Percentiles rank a stretch among this genome's conserved stretches.
phyloP scores from a whole-genome alignment of 2,329 filamentous ascomycete genomes.

The Tolypocladium tropicale region DNA sequence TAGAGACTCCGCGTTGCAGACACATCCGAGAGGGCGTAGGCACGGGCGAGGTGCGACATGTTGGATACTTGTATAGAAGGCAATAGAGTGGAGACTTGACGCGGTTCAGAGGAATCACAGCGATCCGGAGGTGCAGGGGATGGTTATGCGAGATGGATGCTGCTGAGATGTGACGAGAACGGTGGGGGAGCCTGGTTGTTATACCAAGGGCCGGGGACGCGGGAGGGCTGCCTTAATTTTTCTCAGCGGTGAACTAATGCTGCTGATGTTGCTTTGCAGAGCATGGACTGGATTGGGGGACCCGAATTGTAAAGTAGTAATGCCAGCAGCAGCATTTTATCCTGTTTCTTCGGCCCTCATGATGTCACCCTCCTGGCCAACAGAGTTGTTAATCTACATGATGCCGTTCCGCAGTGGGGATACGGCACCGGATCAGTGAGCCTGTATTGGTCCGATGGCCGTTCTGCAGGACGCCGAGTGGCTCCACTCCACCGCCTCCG shows the following conservation, averaged over 20 bases:
- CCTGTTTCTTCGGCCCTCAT: not conserved
- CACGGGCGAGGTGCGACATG: slow-evolving; percentile 17
- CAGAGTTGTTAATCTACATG: not conserved
- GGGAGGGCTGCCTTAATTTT: not conserved
- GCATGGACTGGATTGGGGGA: not conserved
- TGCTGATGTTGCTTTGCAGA: not conserved
- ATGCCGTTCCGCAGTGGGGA: not conserved
- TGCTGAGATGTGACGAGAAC: not conserved
- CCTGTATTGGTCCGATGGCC: slow-evolving; percentile 1
- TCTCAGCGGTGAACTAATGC: not conserved
- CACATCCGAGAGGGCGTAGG: slow-evolving; percentile 15
- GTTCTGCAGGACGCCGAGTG: slow-evolving; percentile 7
- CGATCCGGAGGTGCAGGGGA: not conserved
- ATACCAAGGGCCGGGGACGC: not conserved
- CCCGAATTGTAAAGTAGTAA: not conserved
- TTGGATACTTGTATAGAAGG: not conserved
- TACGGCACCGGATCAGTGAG: not conserved
- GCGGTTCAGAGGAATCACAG: not conserved
- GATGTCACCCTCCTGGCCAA: not conserved
- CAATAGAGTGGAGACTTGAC: not conserved
- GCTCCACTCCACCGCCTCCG: slow-evolving; percentile 4
- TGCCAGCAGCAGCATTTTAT: not conserved
- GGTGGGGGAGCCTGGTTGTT: not conserved
- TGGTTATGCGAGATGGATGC: not conserved
- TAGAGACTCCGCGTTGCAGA: slow-evolving; percentile 19